Percentiles rank a stretch among this genome's conserved stretches.
Conservation (phyloP, 2,329 filamentous ascomycete species). For the Acrocalymma vagum region DNA sequence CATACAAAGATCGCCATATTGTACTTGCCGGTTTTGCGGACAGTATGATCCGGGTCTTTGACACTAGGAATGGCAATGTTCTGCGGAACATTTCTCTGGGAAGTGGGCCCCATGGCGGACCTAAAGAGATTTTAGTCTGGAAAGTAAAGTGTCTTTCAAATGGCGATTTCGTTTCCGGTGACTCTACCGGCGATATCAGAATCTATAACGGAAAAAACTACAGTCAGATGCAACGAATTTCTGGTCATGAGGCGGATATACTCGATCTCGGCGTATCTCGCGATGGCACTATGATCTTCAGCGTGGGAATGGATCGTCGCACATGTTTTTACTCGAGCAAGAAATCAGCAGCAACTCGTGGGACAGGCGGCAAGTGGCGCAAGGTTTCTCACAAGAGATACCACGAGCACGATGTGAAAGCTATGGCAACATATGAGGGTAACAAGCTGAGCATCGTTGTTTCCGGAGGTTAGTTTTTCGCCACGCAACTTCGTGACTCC, state of each 20-base stretch:
- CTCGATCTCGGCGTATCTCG: slow-evolving; percentile 84
- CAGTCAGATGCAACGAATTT: slow-evolving; percentile 84
- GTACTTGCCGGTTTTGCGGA: slow-evolving; percentile 95
- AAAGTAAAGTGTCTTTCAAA: slow-evolving; percentile 86
- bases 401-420: slow-evolving; percentile 94
- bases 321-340: slow-evolving; percentile 78
- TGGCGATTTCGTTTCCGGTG: slow-evolving; percentile 91
- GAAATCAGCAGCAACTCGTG: slow-evolving; percentile 27
- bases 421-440: slow-evolving; percentile 89
- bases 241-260: slow-evolving; percentile 88
- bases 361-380: slow-evolving; percentile 70
- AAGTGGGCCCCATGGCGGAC: slow-evolving; percentile 76
- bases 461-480: slow-evolving; percentile 75
- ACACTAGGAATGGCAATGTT: slow-evolving; percentile 79
- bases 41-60: slow-evolving; percentile 90
- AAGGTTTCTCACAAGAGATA: slow-evolving; percentile 87
- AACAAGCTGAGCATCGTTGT: slow-evolving; percentile 85
- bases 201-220: slow-evolving; percentile 96
- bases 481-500: background rate
- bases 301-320: slow-evolving; percentile 89
- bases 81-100: slow-evolving; percentile 87
- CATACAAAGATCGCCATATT: slow-evolving; percentile 84
- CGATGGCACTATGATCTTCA: slow-evolving; percentile 84
- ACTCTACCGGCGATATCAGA: slow-evolving; percentile 91
- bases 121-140: slow-evolving; percentile 91